Evolutionary conservation across 345 rosid species (phyloP).

Genomic region (Microcos paniculata): DNA sequence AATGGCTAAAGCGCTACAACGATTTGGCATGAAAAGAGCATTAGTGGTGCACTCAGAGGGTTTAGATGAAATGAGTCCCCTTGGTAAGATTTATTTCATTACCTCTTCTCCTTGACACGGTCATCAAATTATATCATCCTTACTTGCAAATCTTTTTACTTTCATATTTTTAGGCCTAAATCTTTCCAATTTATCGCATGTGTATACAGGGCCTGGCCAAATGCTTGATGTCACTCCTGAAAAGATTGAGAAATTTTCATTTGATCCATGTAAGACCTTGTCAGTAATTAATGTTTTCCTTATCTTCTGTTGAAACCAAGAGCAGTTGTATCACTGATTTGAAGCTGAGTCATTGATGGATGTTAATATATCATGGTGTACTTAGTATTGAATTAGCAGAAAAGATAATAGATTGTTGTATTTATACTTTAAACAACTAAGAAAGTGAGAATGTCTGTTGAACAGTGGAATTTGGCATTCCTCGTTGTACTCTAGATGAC

Average conservation of each 20-base stretch:
- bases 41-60: conserved; percentile 95
- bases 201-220: conserved; percentile 65
- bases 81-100: conserved; percentile 47
- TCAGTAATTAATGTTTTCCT: neutral
- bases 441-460: conserved; percentile 13
- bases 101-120: neutral
- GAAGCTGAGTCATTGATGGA: neutral
- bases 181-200: neutral
- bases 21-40: conserved; percentile 91
- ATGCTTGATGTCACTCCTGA: conserved; percentile 69
- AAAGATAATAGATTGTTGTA: neutral
- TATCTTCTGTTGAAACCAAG: neutral
- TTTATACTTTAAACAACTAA: conserved; percentile 1
- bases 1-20: conserved; percentile 89
- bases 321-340: neutral
- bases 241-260: conserved; percentile 67
- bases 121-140: neutral
- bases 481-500: conserved; percentile 76
- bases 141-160: neutral
- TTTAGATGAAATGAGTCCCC: conserved; percentile 95
- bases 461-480: conserved; percentile 88
- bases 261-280: conserved; percentile 75
- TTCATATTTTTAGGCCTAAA: neutral
- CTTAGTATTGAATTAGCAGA: neutral
- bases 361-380: neutral